Evolutionary conservation across 768 basidiomycete genomes (phyloP).

Genomic region (Xerocomellus dryophilus): DNA sequence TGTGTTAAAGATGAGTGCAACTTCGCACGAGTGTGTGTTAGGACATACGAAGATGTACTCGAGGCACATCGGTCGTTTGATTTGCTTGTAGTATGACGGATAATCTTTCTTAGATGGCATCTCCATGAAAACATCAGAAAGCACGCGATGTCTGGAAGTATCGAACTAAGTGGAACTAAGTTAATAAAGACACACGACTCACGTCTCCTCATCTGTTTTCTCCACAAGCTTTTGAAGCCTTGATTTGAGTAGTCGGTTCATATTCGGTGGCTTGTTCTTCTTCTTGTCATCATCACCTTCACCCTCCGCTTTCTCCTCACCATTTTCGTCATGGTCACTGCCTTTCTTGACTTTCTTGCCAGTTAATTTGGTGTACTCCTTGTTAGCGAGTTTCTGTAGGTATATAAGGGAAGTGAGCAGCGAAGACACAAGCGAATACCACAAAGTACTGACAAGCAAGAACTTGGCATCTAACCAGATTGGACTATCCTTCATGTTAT

Average conservation of each 20-base stretch:
- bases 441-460: constrained; percentile 55
- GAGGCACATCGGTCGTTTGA: constrained; percentile 75
- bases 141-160: constrained; percentile 53
- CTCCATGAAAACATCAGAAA: constrained; percentile 79
- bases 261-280: constrained; percentile 55
- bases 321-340: constrained; percentile 37
- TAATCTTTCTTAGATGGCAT: constrained; percentile 77
- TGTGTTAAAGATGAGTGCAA: constrained; percentile 31
- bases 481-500: constrained; percentile 74
- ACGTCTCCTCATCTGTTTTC: constrained; percentile 67
- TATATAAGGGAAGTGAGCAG: not conserved
- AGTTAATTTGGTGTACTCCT: constrained; percentile 45
- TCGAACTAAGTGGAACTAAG: not conserved
- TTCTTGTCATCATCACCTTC: constrained; percentile 46
- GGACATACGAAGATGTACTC: constrained; percentile 69
- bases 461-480: constrained; percentile 84
- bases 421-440: not conserved
- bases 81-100: constrained; percentile 76
- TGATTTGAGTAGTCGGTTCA: constrained; percentile 63
- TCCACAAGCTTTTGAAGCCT: constrained; percentile 70
- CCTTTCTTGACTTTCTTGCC: constrained; percentile 41
- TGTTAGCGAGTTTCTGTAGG: constrained; percentile 45
- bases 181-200: constrained; percentile 27
- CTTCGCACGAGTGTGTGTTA: not conserved
- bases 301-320: constrained; percentile 41